These are phyloP conservation scores for Beta vulgaris DNA, from an alignment of 148 eudicot genomes.

Conservation along the genomic window DNA sequence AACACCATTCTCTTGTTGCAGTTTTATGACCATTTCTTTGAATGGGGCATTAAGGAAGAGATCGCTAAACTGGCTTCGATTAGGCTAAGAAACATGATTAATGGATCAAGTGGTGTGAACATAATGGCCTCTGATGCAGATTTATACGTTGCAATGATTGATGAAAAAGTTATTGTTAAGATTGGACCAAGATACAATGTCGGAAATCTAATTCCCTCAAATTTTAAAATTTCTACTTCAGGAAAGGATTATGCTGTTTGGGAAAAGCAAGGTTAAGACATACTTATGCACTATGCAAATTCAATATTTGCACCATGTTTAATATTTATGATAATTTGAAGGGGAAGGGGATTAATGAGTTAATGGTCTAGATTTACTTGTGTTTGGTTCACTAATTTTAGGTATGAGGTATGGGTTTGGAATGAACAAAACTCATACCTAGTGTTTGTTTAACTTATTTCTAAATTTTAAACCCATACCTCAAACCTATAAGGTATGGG, in stretches of 20 bases:
- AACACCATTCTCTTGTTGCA: constrained; percentile 8
- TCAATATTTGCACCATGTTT: too few species aligned
- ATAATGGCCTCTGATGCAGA: constrained; percentile 54
- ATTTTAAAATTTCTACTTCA: constrained; percentile 36
- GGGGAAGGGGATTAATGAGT: too few species aligned
- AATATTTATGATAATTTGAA: too few species aligned
- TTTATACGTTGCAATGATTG: constrained; percentile 53
- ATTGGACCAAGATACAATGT: constrained; percentile 28
- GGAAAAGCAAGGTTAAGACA: constrained; percentile 11
- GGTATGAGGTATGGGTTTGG: too few species aligned
- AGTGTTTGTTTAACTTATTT: too few species aligned
- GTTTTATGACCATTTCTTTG: constrained; percentile 62
- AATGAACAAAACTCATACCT: too few species aligned
- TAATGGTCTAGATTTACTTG: too few species aligned
- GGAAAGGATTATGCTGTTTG: constrained; percentile 39
- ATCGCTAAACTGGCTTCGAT: constrained; percentile 34
- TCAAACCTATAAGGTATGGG: too few species aligned
- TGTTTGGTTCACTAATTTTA: too few species aligned
- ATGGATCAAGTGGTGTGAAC: constrained; percentile 39
- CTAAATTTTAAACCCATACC: too few species aligned
- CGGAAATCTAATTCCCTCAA: constrained; percentile 47
- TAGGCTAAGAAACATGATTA: constrained; percentile 39
- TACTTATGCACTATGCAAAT: background rate
- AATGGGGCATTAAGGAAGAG: constrained; percentile 55
- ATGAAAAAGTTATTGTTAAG: constrained; percentile 44